Percentiles rank a stretch among this genome's conserved stretches.
phyloP scores from a whole-genome alignment of 148 eudicot genomes.

The Agrostemma githago region DNA sequence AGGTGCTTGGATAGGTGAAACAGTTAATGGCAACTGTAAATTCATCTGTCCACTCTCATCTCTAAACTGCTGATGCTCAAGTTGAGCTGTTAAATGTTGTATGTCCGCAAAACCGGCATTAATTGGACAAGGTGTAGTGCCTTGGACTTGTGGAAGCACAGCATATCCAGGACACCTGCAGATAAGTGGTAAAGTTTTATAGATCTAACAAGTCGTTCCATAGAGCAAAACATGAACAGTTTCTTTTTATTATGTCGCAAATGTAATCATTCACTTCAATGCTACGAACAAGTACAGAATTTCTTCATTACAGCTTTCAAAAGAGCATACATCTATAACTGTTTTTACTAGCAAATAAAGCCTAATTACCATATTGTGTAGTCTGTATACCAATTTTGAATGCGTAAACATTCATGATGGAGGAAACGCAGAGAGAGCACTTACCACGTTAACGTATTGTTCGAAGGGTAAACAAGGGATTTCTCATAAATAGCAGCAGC shows the following conservation, averaged over 20 bases:
- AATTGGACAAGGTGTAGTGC: slow-evolving; percentile 25
- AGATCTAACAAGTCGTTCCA: background rate
- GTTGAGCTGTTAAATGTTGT: slow-evolving; percentile 30
- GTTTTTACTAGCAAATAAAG: background rate
- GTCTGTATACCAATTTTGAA: background rate
- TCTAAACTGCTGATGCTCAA: slow-evolving; percentile 30
- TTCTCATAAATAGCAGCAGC: slow-evolving; percentile 84
- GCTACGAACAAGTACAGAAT: background rate
- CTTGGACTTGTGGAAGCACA: slow-evolving; percentile 39
- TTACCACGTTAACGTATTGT: slow-evolving; percentile 62
- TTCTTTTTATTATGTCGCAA: background rate
- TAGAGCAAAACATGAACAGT: background rate
- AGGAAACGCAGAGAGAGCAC: background rate
- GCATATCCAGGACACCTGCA: slow-evolving; percentile 80
- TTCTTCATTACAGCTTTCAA: background rate
- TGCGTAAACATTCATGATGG: slow-evolving; percentile 7
- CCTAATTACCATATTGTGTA: background rate
- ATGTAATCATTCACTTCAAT: background rate
- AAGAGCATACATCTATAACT: background rate
- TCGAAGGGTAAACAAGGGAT: slow-evolving; percentile 85
- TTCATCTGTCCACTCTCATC: slow-evolving; percentile 34
- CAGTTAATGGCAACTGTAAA: slow-evolving; percentile 34
- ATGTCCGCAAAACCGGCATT: slow-evolving; percentile 29
- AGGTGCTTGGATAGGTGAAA: slow-evolving; percentile 34
- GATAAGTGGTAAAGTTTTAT: background rate